Percentiles rank a stretch among this genome's conserved stretches.
Evolutionary conservation across 352 stramenopile species (phyloP).

Genomic region (Pilasporangium apinafurcum): DNA sequence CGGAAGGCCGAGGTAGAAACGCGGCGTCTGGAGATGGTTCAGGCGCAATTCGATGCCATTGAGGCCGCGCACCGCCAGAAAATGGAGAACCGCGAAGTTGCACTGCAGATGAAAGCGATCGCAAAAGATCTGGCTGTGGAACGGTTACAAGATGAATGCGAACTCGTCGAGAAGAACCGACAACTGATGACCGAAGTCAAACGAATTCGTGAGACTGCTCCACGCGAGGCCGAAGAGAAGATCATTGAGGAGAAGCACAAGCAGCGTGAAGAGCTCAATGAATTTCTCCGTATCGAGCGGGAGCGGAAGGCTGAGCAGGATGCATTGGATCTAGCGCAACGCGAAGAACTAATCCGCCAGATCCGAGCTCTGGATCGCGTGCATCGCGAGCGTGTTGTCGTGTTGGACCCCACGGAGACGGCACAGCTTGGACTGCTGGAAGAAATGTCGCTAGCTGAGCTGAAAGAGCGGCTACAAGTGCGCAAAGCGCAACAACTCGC

Average conservation of each 20-base stretch:
- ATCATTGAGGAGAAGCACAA: slow-evolving; percentile 51
- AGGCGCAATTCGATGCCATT: slow-evolving; percentile 77
- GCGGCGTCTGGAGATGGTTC: slow-evolving; percentile 76
- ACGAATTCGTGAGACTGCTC: slow-evolving; percentile 66
- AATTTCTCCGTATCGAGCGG: slow-evolving; percentile 51
- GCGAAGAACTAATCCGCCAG: slow-evolving; percentile 82
- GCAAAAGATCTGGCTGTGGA: slow-evolving; percentile 61
- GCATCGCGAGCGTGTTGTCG: slow-evolving; percentile 67
- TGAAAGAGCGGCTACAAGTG: slow-evolving; percentile 75
- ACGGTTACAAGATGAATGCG: slow-evolving; percentile 45
- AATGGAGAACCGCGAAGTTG: slow-evolving; percentile 80
- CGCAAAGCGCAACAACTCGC: slow-evolving; percentile 64
- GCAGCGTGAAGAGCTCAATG: slow-evolving; percentile 58
- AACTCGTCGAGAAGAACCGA: slow-evolving; percentile 48
- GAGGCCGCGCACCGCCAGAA: slow-evolving; percentile 55
- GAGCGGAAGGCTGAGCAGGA: slow-evolving; percentile 55
- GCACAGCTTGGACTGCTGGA: slow-evolving; percentile 83
- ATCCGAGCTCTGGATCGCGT: slow-evolving; percentile 79
- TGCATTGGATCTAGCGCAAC: slow-evolving; percentile 57
- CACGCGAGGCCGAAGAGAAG: slow-evolving; percentile 65
- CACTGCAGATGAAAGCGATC: slow-evolving; percentile 69
- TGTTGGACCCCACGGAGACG: slow-evolving; percentile 90
- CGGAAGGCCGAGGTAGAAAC: slow-evolving; percentile 64
- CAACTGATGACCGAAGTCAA: slow-evolving; percentile 60
- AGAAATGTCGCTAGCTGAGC: slow-evolving; percentile 89